A percentile compares a stretch with the other conserved stretches of the same genome.
Evolutionary conservation across 148 eudicot species (phyloP).

Genomic region (Dysphania ambrosioides): DNA sequence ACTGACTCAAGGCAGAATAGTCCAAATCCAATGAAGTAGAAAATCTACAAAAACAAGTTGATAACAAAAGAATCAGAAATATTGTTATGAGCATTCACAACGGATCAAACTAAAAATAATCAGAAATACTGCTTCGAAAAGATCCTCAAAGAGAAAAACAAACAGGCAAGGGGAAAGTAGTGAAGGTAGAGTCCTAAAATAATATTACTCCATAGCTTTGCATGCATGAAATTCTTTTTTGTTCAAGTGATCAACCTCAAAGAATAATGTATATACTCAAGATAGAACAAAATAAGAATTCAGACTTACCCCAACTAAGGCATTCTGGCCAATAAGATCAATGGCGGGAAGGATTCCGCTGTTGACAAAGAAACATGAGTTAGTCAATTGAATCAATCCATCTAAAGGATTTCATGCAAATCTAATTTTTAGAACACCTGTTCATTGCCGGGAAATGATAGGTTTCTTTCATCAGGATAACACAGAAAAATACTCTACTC

Average conservation of each 20-base stretch:
- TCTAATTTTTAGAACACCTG: too few species aligned
- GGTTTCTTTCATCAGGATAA: background rate
- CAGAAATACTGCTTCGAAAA: too few species aligned
- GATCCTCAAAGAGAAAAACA: background rate
- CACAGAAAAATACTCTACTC: background rate
- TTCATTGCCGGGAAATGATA: background rate
- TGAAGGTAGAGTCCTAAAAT: too few species aligned
- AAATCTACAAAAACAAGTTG: constrained; percentile 42
- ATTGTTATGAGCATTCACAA: background rate
- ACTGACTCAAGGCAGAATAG: constrained; percentile 76
- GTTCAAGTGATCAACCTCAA: background rate
- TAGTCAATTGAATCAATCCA: constrained; percentile 8
- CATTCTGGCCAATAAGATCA: constrained; percentile 49
- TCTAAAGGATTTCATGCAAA: background rate
- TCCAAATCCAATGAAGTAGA: constrained; percentile 91
- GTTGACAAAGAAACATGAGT: constrained; percentile 20
- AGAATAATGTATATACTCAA: background rate
- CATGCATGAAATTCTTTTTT: too few species aligned
- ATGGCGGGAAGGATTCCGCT: constrained; percentile 91
- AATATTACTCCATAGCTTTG: too few species aligned
- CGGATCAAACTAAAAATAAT: background rate
- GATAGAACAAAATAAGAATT: background rate
- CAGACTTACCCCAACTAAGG: constrained; percentile 71
- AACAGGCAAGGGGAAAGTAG: background rate
- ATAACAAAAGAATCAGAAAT: too few species aligned